Base-by-base conservation (phyloP, 225 moss, liverwort and hornwort genomes). In the Asterella californica region DNA sequence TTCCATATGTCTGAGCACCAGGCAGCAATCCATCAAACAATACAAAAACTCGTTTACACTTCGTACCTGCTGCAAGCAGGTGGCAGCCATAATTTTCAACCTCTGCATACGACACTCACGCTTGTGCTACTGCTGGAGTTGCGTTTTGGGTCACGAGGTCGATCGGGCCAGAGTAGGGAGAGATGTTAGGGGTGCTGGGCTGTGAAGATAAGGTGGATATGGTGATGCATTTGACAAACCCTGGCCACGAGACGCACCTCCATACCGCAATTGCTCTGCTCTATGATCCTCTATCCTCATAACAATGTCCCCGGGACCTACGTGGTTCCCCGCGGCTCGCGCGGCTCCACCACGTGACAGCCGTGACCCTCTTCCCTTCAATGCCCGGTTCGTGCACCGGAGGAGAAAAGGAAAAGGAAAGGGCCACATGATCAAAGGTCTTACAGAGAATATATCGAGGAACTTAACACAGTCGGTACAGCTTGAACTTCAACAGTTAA, bases 51-150 rank as follows among this genome's bases (percentile, higher is more conserved):
- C 7, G 42, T 42, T 3, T 42, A 9, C 10, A 12, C 29, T 57
- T 63, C 42, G 38, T 78, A 88, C 90, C 87, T 89, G 90, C 72
- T 84, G 88, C 84, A 89, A 72, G 83, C 87, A 87, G 45, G 90
- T 80, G 74, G 86, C 88, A 72, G 90, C 90, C 90, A 91, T 91
- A 80, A 72, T 82, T 82, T 77, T 83, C 86, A 87, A 53, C 69
- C 65, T 81, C 78, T 86, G 76, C 82, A 86, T 82, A 62, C 79
- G 64, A 76, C 57, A 76, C 74, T 75, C 6, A 27, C 24, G 48
- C 62, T 36, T 64, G 60, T 45, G 57, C 52, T 24, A 30, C 81
- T 52, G 76, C 36, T 21, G 32, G 17, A 57, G 34, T 34, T 36
- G 15, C 38, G 59, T 76, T 32, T 59, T 57, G 59, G 75, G 59